Base-by-base conservation (phyloP, 176 grass and related monocot species). In the Juncus inflexus region DNA sequence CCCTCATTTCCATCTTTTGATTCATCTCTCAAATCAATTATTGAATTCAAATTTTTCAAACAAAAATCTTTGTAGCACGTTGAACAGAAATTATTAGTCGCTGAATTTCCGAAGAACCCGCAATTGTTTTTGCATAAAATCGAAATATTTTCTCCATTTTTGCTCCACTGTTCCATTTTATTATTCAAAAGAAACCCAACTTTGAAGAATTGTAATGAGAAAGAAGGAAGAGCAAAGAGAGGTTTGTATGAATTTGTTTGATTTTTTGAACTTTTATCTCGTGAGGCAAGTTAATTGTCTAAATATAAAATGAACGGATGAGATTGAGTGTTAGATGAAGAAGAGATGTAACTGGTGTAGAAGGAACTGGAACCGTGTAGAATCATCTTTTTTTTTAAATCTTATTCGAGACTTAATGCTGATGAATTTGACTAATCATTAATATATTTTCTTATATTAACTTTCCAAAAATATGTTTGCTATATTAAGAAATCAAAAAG, bases 51-150 rank as follows among this genome's bases (percentile, higher is more conserved):
- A 62, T 54, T 81, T 50, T 43, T 76, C 58, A 82, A 60, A 54
- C 36, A 76, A 55, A 59, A 52, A 35, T 82, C 60, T 47, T 72
- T 70, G 73, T 85, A 86, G 82, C 85, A 89, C 61, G 69, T 80
- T 28, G 79, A 95, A 70, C 85, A 95, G 49, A 95, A 70, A 40
- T 79, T 62, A 45, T 69, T 60, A 14, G 90, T 83, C 4, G 70
- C 78, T 1, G 78, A 64, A 45, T 53, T 83, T 42, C 85, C 85
- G 68, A 88, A 95, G 75, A 83, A 88, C 63, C 90, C 82, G 51
- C 85, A 95, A 62, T 82, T 81, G 72, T 84, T 84, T 72, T 58
- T 74, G 72, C 89, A 92, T 1, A 60, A 84, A 61, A 69, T 74
- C 8, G 60, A 49, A 45, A 50, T 12, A 14, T 61, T 37, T 39